These are phyloP conservation scores for Thalassiosira oceanica DNA, from an alignment of 352 stramenopile species.

Conservation along the genomic window DNA sequence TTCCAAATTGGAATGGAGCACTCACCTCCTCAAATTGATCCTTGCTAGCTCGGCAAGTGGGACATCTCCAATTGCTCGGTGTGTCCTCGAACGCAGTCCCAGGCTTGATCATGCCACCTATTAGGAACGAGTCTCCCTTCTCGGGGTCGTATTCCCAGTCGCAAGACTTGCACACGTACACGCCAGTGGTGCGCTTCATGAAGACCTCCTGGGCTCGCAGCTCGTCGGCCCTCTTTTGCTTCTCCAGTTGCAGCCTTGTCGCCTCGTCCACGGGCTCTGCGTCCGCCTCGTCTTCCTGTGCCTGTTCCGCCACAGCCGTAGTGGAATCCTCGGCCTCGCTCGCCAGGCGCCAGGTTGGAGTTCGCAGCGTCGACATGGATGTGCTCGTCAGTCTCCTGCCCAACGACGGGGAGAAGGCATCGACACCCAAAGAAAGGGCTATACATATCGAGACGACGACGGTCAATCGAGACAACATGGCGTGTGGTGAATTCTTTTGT, in stretches of 20 bases:
- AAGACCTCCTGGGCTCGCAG: constrained; percentile 81
- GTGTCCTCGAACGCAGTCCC: constrained; percentile 69
- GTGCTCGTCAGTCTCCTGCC: too few species aligned
- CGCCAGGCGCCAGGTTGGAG: too few species aligned
- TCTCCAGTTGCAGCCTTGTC: constrained; percentile 41
- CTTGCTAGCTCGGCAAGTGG: constrained; percentile 71
- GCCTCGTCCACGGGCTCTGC: constrained; percentile 10
- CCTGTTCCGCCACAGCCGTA: constrained; percentile 1
- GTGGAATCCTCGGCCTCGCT: too few species aligned
- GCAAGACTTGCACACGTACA: constrained; percentile 75
- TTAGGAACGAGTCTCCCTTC: constrained; percentile 77
- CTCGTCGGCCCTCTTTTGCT: constrained; percentile 56
- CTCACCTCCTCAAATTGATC: too few species aligned
- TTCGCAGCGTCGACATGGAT: too few species aligned
- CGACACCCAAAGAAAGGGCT: too few species aligned
- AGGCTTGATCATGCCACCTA: constrained; percentile 75
- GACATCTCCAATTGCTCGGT: constrained; percentile 76
- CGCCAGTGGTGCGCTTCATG: constrained; percentile 76
- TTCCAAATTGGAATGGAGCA: too few species aligned
- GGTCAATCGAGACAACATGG: too few species aligned
- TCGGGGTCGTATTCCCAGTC: constrained; percentile 77
- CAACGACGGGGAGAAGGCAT: too few species aligned
- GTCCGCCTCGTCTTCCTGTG: constrained; percentile 1
- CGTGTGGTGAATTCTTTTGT: too few species aligned
- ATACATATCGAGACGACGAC: too few species aligned